These are phyloP conservation scores for Hypoxylon rickii DNA, from an alignment of 495 filamentous ascomycete species.

Conservation along the genomic window DNA sequence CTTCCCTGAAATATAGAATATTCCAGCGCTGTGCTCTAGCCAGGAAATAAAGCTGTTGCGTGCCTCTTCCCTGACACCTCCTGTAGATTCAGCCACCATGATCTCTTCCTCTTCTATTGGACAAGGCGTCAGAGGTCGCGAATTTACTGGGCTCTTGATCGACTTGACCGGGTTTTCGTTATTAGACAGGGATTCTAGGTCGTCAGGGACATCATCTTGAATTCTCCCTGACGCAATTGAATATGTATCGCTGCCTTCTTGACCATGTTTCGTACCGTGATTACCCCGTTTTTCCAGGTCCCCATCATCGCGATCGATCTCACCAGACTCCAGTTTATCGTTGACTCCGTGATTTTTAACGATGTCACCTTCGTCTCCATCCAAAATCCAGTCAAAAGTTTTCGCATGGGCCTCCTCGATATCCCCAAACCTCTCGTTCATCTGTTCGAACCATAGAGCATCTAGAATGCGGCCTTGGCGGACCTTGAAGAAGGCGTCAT, in stretches of 20 bases:
- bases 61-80: not conserved
- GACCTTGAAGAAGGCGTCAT: slow-evolving; percentile 11
- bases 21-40: slow-evolving; percentile 34
- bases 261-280: not conserved
- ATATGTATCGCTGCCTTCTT: not conserved
- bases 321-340: not conserved
- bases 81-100: not conserved
- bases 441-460: slow-evolving; percentile 28
- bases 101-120: not conserved
- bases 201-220: too few species aligned
- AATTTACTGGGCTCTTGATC: not conserved
- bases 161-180: not conserved
- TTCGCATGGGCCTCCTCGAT: slow-evolving; percentile 25
- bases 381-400: slow-evolving; percentile 40
- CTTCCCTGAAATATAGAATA: slow-evolving; percentile 48
- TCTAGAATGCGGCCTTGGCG: slow-evolving; percentile 19
- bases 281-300: not conserved
- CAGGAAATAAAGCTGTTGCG: slow-evolving; percentile 34
- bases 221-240: not conserved
- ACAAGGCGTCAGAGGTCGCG: not conserved
- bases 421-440: slow-evolving; percentile 21
- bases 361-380: not conserved
- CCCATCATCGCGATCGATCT: not conserved
- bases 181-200: not conserved
- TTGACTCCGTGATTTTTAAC: not conserved